phyloP scores from a whole-genome alignment of 129 eudicot species.

The Tagetes patula region DNA sequence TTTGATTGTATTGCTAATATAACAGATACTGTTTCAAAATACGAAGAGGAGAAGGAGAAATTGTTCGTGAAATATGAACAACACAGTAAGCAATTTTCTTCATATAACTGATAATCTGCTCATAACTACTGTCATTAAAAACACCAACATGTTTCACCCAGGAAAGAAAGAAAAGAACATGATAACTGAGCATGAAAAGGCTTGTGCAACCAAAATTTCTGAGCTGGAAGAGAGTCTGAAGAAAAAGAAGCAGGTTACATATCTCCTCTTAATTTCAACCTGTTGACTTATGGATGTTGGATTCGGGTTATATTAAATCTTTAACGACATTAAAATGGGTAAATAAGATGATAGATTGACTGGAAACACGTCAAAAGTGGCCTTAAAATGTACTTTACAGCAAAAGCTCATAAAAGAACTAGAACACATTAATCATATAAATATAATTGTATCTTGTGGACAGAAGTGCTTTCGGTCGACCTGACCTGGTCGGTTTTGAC shows the following conservation, averaged over 20 bases:
- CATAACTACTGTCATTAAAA: neutral
- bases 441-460: neutral
- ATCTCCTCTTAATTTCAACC: conserved; percentile 3
- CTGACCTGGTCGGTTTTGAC: neutral
- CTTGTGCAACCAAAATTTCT: conserved; percentile 57
- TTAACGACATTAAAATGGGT: neutral
- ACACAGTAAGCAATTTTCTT: conserved; percentile 58
- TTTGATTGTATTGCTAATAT: conserved; percentile 20
- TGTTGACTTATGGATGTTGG: neutral
- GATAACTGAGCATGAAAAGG: conserved; percentile 76
- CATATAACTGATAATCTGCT: neutral
- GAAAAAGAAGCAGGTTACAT: conserved; percentile 83
- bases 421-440: neutral
- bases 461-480: neutral
- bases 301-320: neutral
- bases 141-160: conserved; percentile 33
- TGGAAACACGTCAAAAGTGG: neutral
- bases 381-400: neutral
- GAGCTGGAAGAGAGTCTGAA: conserved; percentile 82
- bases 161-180: conserved; percentile 91
- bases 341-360: neutral
- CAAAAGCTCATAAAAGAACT: neutral
- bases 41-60: conserved; percentile 87
- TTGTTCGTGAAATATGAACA: conserved; percentile 76
- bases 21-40: conserved; percentile 70